Evolutionary conservation across 148 eudicot genomes (phyloP).

Genomic region (Arbutus unedo): DNA sequence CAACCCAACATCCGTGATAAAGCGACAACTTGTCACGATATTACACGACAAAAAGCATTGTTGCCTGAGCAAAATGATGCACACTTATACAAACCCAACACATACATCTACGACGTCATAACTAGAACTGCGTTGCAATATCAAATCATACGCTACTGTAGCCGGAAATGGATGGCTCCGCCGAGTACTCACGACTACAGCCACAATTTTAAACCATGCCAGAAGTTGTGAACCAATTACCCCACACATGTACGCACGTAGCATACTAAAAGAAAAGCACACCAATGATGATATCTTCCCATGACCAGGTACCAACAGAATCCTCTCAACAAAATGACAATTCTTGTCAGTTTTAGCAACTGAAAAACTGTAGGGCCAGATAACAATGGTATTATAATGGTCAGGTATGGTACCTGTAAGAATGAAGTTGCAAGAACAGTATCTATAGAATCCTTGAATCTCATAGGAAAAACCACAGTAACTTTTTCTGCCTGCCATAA

Average conservation of each 20-base stretch:
- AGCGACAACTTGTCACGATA: background rate
- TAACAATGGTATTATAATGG: background rate
- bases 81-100: background rate
- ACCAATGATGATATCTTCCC: background rate
- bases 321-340: background rate
- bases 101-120: background rate
- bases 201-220: background rate
- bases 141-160: background rate
- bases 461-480: constrained; percentile 86
- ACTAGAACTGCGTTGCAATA: background rate
- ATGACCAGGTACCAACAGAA: background rate
- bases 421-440: constrained; percentile 80
- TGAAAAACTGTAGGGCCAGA: background rate
- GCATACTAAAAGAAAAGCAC: background rate
- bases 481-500: constrained; percentile 72
- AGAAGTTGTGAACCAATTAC: background rate
- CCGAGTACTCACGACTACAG: background rate
- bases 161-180: background rate
- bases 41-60: background rate
- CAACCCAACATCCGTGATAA: background rate
- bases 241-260: background rate
- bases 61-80: background rate
- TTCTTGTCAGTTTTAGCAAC: constrained; percentile 6
- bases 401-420: constrained; percentile 60
- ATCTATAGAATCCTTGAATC: constrained; percentile 87